Evolutionary conservation across 345 rosid species (phyloP).

Genomic region (Murraya paniculata): DNA sequence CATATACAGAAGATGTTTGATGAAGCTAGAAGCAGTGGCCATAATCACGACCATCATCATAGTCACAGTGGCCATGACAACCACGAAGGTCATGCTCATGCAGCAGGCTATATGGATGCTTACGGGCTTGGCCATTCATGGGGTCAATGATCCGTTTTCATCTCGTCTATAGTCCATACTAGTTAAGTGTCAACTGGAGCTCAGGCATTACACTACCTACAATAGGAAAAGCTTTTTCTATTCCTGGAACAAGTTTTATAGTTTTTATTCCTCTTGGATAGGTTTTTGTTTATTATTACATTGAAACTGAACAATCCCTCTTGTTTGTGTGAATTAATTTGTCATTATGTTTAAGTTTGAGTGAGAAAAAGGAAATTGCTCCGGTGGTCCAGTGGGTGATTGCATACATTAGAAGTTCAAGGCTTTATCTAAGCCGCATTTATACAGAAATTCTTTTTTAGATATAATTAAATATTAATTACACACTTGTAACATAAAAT

Average conservation of each 20-base stretch:
- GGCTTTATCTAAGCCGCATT: background rate
- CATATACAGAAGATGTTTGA: slow-evolving; percentile 51
- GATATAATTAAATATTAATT: too few species aligned
- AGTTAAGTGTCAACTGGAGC: background rate
- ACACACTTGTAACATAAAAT: too few species aligned
- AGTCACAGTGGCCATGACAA: slow-evolving; percentile 24
- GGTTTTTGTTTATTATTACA: background rate
- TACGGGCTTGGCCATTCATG: slow-evolving; percentile 40
- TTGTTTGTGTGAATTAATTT: background rate
- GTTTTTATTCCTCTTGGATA: background rate
- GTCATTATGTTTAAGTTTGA: background rate
- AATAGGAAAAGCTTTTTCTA: background rate
- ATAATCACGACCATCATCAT: slow-evolving; percentile 34
- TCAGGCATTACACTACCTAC: background rate
- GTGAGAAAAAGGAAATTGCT: background rate
- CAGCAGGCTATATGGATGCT: slow-evolving; percentile 33
- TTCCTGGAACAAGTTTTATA: background rate
- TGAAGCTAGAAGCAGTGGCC: slow-evolving; percentile 44
- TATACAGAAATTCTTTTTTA: too few species aligned
- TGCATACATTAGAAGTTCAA: background rate
- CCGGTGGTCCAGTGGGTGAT: background rate
- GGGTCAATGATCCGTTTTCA: slow-evolving; percentile 21
- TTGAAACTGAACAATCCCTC: background rate
- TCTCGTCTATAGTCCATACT: background rate
- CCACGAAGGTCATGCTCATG: slow-evolving; percentile 32